Base-by-base conservation (phyloP, 176 grass and related monocot genomes). In the Oryza meyeriana region DNA sequence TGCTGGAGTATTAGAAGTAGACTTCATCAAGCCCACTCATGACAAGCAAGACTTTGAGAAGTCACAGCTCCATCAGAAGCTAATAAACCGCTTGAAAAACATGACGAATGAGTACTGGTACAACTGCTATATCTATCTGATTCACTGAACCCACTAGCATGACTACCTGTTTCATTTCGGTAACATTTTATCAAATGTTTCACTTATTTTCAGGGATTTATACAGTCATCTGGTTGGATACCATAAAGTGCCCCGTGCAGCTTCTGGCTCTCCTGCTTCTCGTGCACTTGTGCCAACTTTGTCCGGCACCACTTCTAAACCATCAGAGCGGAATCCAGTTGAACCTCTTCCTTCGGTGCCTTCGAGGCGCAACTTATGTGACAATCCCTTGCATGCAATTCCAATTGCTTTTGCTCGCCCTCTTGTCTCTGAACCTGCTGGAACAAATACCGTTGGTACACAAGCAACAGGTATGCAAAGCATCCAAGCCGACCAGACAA, bases 21-120 rank as follows among this genome's bases (percentile, higher is more conserved):
- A 92, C 59, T 92, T 84, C 61, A 84, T 92, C 70, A 89, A 87
- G 57, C 90, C 90, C 67, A 92, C 87, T 16, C 90, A 92, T 57
- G 87, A 92, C 33, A 92, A 89, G 17, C 87, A 81, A 57, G 87
- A 89, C 52, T 89, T 89, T 24, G 87, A 92, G 67, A 92, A 76
- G 61, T 92, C 87, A 0, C 66, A 44, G 61, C 65, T 92, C 20
- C 87, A 77, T 69, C 80, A 87, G 62, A 92, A 68, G 44, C 72
- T 92, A 33, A 83, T 84, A 10, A 62, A 31, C 52, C 87, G 87
- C 24, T 80, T 92, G 71, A 92, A 77, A 79, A 79, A 87, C 0
- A 92, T 92, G 87, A 87, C 87, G 5, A 81, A 76, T 3, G 87
- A 89, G 48, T 92, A 92, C 67, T 92, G 87, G 90, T 89, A 74